Evolutionary conservation across 139 green algal genomes (phyloP).

Genomic region (Chlorella sorokiniana): DNA sequence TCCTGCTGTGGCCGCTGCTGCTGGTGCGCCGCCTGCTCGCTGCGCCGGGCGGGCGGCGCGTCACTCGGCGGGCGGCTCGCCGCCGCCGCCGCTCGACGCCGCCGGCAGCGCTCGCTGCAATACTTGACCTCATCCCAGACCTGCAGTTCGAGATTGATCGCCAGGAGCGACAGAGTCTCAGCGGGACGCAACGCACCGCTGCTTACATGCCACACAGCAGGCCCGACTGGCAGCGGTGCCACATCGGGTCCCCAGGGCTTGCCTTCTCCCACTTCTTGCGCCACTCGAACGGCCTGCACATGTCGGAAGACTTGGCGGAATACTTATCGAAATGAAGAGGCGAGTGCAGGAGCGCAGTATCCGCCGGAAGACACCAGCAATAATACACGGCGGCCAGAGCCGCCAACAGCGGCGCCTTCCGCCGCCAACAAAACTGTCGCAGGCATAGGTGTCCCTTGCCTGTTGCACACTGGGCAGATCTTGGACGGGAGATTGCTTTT

Average conservation of each 20-base stretch:
- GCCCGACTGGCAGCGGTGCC: background rate
- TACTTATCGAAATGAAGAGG: background rate
- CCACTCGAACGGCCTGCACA: constrained; percentile 19
- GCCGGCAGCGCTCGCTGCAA: constrained; percentile 18
- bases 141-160: background rate
- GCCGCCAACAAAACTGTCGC: too few species aligned
- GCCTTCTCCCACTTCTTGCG: constrained; percentile 27
- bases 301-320: background rate
- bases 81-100: constrained; percentile 1
- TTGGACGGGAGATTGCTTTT: background rate
- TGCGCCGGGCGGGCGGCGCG: background rate
- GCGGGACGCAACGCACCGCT: background rate
- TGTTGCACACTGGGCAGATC: background rate
- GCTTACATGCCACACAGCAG: background rate
- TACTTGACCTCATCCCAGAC: constrained; percentile 28
- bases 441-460: background rate
- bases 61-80: background rate
- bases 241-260: background rate
- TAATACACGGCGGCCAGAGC: background rate
- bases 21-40: background rate
- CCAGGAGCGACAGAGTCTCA: background rate
- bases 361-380: too few species aligned
- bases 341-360: background rate
- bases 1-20: background rate
- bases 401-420: background rate